Evolutionary conservation across 1,284 basidiomycete genomes (phyloP), one percentile per base, ranked within the genome.

Genomic region (Binderoboletus segoi): DNA sequence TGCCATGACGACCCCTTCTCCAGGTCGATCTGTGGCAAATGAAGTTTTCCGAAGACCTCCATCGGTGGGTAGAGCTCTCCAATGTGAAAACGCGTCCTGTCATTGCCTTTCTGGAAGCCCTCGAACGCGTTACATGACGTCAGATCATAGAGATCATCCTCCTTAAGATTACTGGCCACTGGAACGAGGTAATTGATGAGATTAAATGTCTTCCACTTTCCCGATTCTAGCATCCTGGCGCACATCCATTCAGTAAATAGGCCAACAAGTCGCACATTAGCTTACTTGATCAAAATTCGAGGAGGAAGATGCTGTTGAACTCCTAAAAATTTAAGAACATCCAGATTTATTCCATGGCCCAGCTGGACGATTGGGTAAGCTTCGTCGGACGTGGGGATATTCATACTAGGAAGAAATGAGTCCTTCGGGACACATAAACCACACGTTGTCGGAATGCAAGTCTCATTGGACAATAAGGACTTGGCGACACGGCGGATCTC

Each of bases 251-350:
- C 5, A 60, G 37, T 4, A 3, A 40, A 3, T 15, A 23, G 15
- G n/a, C 16, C 1, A 48, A 56, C 10, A 44, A 18, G 6, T 0
- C 7, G 4, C 5, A 18, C 18, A 40, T 38, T 2, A 15, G 23
- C 53, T 54, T 55, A 90, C 86, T 89, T 78, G 51, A 84, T 81
- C 67, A 93, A 93, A 8, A 93, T 75, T 67, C 93, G 91, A 1
- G 95, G 76, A 49, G 95, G 93, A n/a, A 97, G 92, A 63, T 95
- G 93, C 63, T 86, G 89, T 20, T 92, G 82, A 7, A 97, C 92
- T 13, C 93, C 93, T 1, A 97, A 75, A 0, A 79, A 81, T 43
- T 84, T 75, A 8, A 98, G 73, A 43, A 94, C 68, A 8, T 79
- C 75, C 2, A 85, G 88, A 65, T 89, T 92, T 56, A 94, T 79